Conservation (phyloP, 1,284 basidiomycete species). For the Ganoderma leucocontextum region DNA sequence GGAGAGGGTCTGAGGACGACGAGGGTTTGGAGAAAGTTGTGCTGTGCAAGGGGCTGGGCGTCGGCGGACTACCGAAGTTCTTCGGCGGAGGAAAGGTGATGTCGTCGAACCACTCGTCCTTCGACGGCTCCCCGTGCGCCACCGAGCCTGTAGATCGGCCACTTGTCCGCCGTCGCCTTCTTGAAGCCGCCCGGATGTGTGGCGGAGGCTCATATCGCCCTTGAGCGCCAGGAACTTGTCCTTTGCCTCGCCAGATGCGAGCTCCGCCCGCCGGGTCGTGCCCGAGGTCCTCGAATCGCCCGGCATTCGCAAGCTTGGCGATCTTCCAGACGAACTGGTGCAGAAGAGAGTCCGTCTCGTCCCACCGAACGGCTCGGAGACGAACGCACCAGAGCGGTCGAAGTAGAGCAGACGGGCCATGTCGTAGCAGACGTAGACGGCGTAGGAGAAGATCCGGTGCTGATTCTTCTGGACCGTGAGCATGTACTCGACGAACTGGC, state of each 20-base stretch:
- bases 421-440: constrained; percentile 3
- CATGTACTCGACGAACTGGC: constrained; percentile 5
- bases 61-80: background rate
- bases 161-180: background rate
- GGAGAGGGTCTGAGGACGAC: background rate
- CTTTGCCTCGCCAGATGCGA: background rate
- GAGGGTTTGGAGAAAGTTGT: background rate
- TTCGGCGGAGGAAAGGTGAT: background rate
- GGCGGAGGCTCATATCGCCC: background rate
- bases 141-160: constrained; percentile 11
- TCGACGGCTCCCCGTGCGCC: background rate
- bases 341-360: constrained; percentile 2
- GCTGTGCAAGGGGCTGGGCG: background rate
- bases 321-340: constrained; percentile 25
- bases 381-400: constrained; percentile 19
- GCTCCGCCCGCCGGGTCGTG: constrained; percentile 25
- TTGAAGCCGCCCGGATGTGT: background rate
- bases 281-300: constrained; percentile 17
- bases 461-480: background rate
- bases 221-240: background rate
- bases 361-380: constrained; percentile 21
- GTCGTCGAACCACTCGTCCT: background rate
- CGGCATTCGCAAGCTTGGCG: constrained; percentile 9
- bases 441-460: background rate
- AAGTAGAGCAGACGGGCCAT: constrained; percentile 14